A percentile compares a stretch with the other conserved stretches of the same genome.
phyloP scores from a whole-genome alignment of 768 basidiomycete species.

The Multifurca ochricompacta region DNA sequence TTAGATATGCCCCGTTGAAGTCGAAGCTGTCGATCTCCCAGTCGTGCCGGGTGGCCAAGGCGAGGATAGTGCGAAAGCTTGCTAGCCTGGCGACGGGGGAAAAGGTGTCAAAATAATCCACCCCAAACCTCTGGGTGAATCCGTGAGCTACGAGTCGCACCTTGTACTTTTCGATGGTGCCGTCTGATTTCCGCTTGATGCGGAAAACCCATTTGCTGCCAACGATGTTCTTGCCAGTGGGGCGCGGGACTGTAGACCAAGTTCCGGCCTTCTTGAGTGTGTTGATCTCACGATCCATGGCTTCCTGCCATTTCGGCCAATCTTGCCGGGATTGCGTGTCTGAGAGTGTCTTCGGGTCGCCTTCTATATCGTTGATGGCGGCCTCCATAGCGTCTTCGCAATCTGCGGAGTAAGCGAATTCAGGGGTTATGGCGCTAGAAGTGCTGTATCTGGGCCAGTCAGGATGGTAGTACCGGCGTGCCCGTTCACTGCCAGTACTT shows the following conservation, averaged over 20 bases:
- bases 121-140: slow-evolving; percentile 31
- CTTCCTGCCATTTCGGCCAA: too few species aligned
- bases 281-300: neutral
- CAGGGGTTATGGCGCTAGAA: too few species aligned
- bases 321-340: too few species aligned
- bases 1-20: neutral
- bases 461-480: too few species aligned
- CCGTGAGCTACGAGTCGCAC: slow-evolving; percentile 37
- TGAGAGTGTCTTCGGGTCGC: too few species aligned
- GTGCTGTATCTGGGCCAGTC: too few species aligned
- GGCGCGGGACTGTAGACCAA: neutral
- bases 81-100: slow-evolving; percentile 25
- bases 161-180: slow-evolving; percentile 24
- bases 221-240: slow-evolving; percentile 3
- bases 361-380: too few species aligned
- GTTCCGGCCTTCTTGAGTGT: neutral
- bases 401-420: too few species aligned
- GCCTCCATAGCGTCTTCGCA: too few species aligned
- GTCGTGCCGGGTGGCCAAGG: slow-evolving; percentile 23
- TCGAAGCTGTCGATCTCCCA: neutral
- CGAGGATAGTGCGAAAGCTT: slow-evolving; percentile 22
- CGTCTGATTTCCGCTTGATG: slow-evolving; percentile 23
- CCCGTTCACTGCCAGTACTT: too few species aligned
- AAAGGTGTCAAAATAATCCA: slow-evolving; percentile 32
- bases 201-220: slow-evolving; percentile 27